Conservation (phyloP, 2,329 filamentous ascomycete species). For the Fusarium falciforme region DNA sequence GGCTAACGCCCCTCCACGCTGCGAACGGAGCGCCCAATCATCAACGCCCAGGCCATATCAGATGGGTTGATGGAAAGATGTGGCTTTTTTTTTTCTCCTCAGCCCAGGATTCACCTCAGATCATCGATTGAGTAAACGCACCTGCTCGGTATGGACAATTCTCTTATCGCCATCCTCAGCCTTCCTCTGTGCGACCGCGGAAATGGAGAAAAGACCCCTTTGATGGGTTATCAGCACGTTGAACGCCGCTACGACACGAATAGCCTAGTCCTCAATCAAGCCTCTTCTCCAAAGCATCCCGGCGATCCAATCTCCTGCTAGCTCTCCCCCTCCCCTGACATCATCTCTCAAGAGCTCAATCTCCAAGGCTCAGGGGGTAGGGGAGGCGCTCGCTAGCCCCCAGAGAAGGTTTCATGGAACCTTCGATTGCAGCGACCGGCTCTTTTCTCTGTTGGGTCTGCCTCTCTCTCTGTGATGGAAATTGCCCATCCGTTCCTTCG, state of each 20-base stretch:
- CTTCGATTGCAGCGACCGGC: constrained; percentile 34
- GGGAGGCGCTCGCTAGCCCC: constrained; percentile 21
- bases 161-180: neutral
- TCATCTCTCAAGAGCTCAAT: constrained; percentile 34
- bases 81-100: neutral
- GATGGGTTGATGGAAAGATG: constrained; percentile 2
- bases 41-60: constrained; percentile 2
- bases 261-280: neutral
- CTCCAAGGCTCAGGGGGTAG: constrained; percentile 30
- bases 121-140: constrained; percentile 9
- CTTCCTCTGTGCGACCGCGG: neutral
- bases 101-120: constrained; percentile 3
- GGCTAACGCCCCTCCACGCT: constrained; percentile 12
- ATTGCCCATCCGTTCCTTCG: neutral
- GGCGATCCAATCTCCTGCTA: constrained; percentile 19
- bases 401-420: constrained; percentile 44
- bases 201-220: neutral
- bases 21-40: constrained; percentile 9
- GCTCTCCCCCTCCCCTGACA: constrained; percentile 36
- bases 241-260: neutral
- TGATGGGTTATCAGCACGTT: constrained; percentile 3
- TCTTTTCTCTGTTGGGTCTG: neutral
- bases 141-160: neutral
- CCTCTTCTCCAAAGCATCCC: neutral
- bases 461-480: neutral